Evolutionary conservation across 495 filamentous ascomycete species (phyloP).

Genomic region (Aspergillus diversus): DNA sequence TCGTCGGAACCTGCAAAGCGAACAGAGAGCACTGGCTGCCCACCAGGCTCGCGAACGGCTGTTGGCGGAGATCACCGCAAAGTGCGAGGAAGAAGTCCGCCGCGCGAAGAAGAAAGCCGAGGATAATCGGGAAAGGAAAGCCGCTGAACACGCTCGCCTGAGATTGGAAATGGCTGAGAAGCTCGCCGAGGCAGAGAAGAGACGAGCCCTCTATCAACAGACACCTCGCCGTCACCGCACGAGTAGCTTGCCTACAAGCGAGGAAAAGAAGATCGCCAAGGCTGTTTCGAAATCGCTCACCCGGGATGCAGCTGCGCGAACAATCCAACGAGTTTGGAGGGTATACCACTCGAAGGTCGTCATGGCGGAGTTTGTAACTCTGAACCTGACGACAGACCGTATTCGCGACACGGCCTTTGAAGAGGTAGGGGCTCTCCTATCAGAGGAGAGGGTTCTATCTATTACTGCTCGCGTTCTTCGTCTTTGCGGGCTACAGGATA

Average conservation of each 20-base stretch:
- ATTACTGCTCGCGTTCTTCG: constrained; percentile 73
- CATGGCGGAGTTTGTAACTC: constrained; percentile 65
- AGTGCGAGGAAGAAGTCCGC: constrained; percentile 93
- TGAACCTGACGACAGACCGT: constrained; percentile 74
- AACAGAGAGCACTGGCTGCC: constrained; percentile 87
- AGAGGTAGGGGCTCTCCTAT: constrained; percentile 75
- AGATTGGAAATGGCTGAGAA: constrained; percentile 84
- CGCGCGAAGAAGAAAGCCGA: constrained; percentile 92
- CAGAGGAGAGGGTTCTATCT: constrained; percentile 69
- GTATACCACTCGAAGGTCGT: constrained; percentile 59
- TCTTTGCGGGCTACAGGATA: constrained; percentile 76
- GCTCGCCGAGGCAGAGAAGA: constrained; percentile 82
- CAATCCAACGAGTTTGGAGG: constrained; percentile 81
- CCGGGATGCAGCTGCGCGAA: constrained; percentile 67
- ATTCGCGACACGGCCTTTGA: constrained; percentile 81
- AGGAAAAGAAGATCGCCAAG: constrained; percentile 56
- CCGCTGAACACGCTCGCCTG: constrained; percentile 78
- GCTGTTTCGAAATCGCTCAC: constrained; percentile 51
- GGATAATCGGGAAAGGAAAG: constrained; percentile 87
- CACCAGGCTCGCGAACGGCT: constrained; percentile 89
- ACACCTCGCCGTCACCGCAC: constrained; percentile 65
- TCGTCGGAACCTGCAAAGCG: constrained; percentile 59
- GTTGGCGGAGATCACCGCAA: constrained; percentile 88
- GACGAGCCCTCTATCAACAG: constrained; percentile 60
- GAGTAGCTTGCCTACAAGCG: constrained; percentile 59